phyloP scores from a whole-genome alignment of 495 filamentous ascomycete species.

The Aspergillus heteromorphus region DNA sequence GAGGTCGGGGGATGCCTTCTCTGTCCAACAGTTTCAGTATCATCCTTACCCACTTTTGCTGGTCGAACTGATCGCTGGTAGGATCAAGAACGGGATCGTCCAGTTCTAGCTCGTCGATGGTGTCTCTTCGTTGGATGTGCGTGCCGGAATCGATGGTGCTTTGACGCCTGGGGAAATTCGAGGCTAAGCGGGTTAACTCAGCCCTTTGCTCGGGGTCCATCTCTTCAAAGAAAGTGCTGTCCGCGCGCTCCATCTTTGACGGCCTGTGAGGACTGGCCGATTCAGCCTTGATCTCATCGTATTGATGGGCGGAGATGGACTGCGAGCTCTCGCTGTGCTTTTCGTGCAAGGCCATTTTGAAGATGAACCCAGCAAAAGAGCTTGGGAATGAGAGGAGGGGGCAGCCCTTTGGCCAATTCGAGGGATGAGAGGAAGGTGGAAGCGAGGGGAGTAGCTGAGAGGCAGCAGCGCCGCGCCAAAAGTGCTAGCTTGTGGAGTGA shows the following conservation, averaged over 20 bases:
- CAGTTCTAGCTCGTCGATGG: conserved; percentile 35
- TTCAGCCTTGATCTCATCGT: conserved; percentile 8
- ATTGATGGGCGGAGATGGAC: conserved; percentile 14
- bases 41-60: conserved; percentile 54
- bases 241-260: conserved; percentile 14
- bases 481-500: not conserved
- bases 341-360: conserved; percentile 17
- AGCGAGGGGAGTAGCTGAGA: not conserved
- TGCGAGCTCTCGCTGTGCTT: conserved; percentile 2
- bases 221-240: conserved; percentile 27
- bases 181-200: conserved; percentile 35
- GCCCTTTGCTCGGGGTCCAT: conserved; percentile 31
- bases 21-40: conserved; percentile 37
- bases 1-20: conserved; percentile 34
- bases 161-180: conserved; percentile 30
- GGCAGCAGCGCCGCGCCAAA: not conserved
- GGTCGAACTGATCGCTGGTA: conserved; percentile 49
- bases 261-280: conserved; percentile 15
- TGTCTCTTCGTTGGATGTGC: conserved; percentile 36
- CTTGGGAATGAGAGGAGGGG: not conserved
- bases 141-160: conserved; percentile 17
- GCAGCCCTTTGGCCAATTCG: not conserved
- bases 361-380: not conserved
- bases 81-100: conserved; percentile 54
- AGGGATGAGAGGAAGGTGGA: not conserved